Conservation (phyloP, 192 early-diverging fungal genomes). For the Chytriomyces sp. region DNA sequence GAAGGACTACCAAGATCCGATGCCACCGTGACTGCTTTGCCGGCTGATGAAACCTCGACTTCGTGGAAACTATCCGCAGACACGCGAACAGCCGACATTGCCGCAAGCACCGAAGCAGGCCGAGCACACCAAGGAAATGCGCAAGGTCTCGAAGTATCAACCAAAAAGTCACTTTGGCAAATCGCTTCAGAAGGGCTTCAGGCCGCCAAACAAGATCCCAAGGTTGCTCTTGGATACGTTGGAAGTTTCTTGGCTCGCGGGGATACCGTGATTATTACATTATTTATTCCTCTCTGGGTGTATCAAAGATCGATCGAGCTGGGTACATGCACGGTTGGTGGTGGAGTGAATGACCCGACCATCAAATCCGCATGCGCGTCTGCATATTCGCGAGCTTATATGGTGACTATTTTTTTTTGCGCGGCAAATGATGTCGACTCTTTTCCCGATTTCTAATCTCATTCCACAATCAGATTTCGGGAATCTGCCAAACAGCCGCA, state of each 20-base stretch:
- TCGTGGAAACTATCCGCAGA: not conserved
- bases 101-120: too few species aligned
- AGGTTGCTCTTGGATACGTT: slow-evolving; percentile 64
- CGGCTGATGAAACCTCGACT: not conserved
- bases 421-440: not conserved
- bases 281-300: slow-evolving; percentile 71
- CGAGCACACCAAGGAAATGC: too few species aligned
- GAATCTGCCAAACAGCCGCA: slow-evolving; percentile 42
- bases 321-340: slow-evolving; percentile 49
- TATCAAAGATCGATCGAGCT: slow-evolving; percentile 60
- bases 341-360: slow-evolving; percentile 36
- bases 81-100: not conserved
- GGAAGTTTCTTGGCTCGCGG: slow-evolving; percentile 73
- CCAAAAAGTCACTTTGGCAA: slow-evolving; percentile 2
- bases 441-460: not conserved
- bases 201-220: slow-evolving; percentile 58
- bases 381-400: slow-evolving; percentile 37
- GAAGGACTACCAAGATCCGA: slow-evolving; percentile 44
- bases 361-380: slow-evolving; percentile 45
- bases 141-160: too few species aligned
- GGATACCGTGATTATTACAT: slow-evolving; percentile 69
- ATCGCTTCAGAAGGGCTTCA: slow-evolving; percentile 57
- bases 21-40: not conserved
- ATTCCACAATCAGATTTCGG: not conserved
- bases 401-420: not conserved